These are phyloP conservation scores for Populus simonii DNA, from an alignment of 345 rosid species.

Conservation along the genomic window DNA sequence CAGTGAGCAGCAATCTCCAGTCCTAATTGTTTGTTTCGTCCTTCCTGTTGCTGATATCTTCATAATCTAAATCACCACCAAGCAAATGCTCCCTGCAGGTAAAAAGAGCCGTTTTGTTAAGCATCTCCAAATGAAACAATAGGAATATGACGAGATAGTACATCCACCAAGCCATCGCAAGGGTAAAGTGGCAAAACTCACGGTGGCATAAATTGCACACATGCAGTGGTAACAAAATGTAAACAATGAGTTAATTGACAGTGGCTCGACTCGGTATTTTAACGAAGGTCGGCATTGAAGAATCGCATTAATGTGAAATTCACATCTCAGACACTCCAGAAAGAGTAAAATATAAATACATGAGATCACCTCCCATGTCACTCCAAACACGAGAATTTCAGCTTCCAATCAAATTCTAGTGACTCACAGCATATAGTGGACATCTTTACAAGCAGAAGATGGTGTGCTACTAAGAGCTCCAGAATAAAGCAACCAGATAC, in stretches of 20 bases:
- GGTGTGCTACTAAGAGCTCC: background rate
- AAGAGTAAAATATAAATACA: background rate
- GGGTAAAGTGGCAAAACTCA: background rate
- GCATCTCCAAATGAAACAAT: background rate
- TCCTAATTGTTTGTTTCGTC: background rate
- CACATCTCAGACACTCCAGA: background rate
- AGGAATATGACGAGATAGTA: background rate
- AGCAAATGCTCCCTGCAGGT: constrained; percentile 67
- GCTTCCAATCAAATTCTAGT: background rate
- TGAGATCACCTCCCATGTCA: background rate
- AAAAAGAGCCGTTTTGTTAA: background rate
- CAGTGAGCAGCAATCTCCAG: constrained; percentile 3
- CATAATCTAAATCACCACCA: constrained; percentile 38
- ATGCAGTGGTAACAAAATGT: too few species aligned
- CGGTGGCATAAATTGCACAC: too few species aligned
- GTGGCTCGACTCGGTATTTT: too few species aligned
- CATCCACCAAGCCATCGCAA: background rate
- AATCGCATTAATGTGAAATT: background rate
- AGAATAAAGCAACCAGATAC: background rate
- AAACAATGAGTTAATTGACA: too few species aligned
- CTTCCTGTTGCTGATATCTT: constrained; percentile 26
- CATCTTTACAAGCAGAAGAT: too few species aligned
- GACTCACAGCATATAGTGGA: background rate
- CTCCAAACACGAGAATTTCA: background rate
- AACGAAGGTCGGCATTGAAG: background rate